A percentile compares a stretch with the other conserved stretches of the same genome.
These are phyloP conservation scores for Eutrema salsugineum DNA, from an alignment of 441 rosid species.

Conservation along the genomic window DNA sequence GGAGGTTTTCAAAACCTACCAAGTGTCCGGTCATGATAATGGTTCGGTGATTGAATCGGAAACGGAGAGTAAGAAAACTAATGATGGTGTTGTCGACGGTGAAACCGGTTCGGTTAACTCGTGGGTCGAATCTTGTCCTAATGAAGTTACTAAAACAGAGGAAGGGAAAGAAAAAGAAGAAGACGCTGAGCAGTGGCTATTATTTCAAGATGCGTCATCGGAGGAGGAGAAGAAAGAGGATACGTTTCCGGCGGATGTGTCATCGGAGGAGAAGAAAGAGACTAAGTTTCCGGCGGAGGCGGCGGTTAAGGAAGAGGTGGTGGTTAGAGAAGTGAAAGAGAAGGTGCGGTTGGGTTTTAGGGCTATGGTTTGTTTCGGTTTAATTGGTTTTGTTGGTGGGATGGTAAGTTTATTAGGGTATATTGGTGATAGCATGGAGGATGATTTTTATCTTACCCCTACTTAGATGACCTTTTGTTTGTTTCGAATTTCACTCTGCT, in stretches of 20 bases:
- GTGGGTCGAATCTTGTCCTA: not conserved
- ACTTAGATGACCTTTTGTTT: not conserved
- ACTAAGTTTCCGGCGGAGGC: not conserved
- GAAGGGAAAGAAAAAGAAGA: not conserved
- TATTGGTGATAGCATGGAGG: not conserved
- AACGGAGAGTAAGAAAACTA: not conserved
- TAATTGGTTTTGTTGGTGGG: constrained; percentile 13
- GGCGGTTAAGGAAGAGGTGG: not conserved
- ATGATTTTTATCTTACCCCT: not conserved
- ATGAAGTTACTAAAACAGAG: not conserved
- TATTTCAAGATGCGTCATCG: constrained; percentile 16
- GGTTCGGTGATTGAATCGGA: not conserved
- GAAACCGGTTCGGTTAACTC: constrained; percentile 15
- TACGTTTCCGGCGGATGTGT: not conserved
- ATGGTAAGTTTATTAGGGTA: not conserved
- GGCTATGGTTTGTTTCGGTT: constrained; percentile 9
- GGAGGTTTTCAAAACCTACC: not conserved
- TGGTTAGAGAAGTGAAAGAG: constrained; percentile 3
- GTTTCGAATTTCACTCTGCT: not conserved
- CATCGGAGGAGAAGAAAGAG: not conserved
- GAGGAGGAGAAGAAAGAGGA: not conserved
- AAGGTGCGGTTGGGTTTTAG: not conserved
- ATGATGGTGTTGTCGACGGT: not conserved
- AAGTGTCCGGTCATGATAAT: not conserved
- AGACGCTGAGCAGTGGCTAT: constrained; percentile 2